Conservation (phyloP, 2,329 filamentous ascomycete species). For the Colletotrichum destructivum region DNA sequence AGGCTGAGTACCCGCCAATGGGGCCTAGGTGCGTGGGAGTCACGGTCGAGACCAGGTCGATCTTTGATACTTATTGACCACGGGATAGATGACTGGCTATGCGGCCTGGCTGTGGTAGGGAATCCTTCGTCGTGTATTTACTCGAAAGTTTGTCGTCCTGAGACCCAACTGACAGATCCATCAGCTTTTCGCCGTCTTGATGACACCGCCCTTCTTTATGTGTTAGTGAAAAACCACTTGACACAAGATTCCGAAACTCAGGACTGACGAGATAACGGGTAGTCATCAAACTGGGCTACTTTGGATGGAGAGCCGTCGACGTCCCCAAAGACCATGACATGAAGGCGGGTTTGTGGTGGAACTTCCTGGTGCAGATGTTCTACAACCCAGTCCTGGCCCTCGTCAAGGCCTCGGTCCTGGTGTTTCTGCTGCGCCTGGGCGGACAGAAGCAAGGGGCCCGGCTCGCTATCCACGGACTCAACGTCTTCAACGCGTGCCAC, state of each 20-base stretch:
- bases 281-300: constrained; percentile 50
- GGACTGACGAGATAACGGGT: neutral
- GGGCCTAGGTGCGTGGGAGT: constrained; percentile 24
- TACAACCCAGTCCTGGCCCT: constrained; percentile 55
- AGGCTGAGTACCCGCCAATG: constrained; percentile 34
- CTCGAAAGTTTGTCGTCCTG: too few species aligned
- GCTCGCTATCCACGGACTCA: constrained; percentile 48
- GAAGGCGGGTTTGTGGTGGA: constrained; percentile 45
- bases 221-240: too few species aligned
- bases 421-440: constrained; percentile 53
- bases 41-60: too few species aligned
- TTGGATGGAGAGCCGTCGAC: constrained; percentile 44
- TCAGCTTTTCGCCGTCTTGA: too few species aligned
- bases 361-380: constrained; percentile 52
- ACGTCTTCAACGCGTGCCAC: constrained; percentile 54
- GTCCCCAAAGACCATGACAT: constrained; percentile 27
- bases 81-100: too few species aligned
- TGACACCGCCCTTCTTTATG: too few species aligned
- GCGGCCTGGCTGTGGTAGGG: too few species aligned
- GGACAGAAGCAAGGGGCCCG: constrained; percentile 50
- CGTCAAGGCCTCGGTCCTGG: constrained; percentile 54
- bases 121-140: too few species aligned
- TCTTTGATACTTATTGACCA: too few species aligned
- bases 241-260: too few species aligned
- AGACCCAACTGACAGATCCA: too few species aligned